Conservation (phyloP, 2,329 filamentous ascomycete genomes). For the Myrmaecium sp. region DNA sequence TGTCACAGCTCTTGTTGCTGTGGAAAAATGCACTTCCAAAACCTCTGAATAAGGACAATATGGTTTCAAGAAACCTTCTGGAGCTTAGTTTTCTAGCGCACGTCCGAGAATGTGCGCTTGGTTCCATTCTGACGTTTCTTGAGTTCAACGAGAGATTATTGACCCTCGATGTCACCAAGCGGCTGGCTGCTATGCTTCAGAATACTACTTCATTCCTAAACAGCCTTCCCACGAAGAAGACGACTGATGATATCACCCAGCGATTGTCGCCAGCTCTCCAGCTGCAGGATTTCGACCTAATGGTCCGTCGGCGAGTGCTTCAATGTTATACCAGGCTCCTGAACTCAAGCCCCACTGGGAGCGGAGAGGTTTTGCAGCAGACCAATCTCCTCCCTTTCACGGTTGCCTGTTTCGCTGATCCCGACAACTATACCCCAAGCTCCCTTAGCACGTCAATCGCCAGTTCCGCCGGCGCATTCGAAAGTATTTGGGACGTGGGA, state of each 20-base stretch:
- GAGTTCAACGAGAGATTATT: conserved; percentile 84
- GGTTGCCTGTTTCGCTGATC: conserved; percentile 82
- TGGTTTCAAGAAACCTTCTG: conserved; percentile 62
- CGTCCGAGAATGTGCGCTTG: conserved; percentile 83
- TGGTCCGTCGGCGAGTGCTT: conserved; percentile 82
- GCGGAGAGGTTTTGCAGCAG: conserved; percentile 71
- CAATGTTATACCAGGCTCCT: conserved; percentile 91
- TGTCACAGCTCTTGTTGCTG: conserved; percentile 78
- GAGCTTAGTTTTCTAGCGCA: conserved; percentile 90
- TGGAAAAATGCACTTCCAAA: conserved; percentile 98
- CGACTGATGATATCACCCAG: conserved; percentile 71
- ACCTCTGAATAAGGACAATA: conserved; percentile 83
- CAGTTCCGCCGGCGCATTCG: conserved; percentile 74
- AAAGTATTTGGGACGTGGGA: conserved; percentile 84
- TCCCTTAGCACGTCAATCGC: conserved; percentile 84
- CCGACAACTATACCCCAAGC: conserved; percentile 70
- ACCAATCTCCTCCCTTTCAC: conserved; percentile 82
- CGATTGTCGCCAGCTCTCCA: conserved; percentile 73
- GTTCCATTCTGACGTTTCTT: conserved; percentile 80
- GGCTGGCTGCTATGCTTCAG: conserved; percentile 85
- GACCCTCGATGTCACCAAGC: conserved; percentile 84
- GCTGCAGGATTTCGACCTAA: conserved; percentile 74
- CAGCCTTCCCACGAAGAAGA: conserved; percentile 66
- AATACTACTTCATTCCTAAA: conserved; percentile 85
- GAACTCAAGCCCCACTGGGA: conserved; percentile 69